Conservation (phyloP, 345 rosid species). For the Corchorus olitorius region DNA sequence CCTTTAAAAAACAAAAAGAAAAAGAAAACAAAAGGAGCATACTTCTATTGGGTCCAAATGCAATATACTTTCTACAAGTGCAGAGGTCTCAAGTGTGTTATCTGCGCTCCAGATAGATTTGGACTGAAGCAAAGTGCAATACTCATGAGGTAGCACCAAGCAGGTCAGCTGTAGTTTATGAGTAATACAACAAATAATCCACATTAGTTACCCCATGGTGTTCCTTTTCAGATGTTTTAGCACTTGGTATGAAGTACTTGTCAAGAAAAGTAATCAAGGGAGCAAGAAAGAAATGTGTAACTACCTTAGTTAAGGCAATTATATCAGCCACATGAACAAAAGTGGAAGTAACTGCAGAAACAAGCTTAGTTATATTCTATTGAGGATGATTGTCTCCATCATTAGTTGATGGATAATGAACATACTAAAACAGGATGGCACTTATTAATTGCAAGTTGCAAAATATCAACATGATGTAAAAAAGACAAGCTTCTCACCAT, state of each 20-base stretch:
- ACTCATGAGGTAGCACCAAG: constrained; percentile 68
- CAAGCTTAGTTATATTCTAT: constrained; percentile 19
- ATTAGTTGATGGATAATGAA: background rate
- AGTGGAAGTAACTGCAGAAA: constrained; percentile 54
- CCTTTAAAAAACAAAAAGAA: background rate
- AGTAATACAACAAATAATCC: constrained; percentile 13
- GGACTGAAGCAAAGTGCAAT: constrained; percentile 62
- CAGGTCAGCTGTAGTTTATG: constrained; percentile 65
- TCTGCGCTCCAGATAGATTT: constrained; percentile 92
- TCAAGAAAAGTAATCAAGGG: background rate
- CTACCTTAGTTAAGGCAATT: constrained; percentile 75
- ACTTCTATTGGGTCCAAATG: constrained; percentile 93
- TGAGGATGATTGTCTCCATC: background rate
- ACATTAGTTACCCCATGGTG: background rate
- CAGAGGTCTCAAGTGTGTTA: constrained; percentile 49
- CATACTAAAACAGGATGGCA: constrained; percentile 2
- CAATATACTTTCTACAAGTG: constrained; percentile 78
- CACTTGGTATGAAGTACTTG: background rate
- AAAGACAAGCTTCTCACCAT: constrained; percentile 45
- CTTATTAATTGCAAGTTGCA: background rate
- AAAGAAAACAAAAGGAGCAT: constrained; percentile 22
- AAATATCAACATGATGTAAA: background rate
- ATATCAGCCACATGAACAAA: constrained; percentile 67
- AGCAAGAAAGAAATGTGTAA: constrained; percentile 8
- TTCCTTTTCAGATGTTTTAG: constrained; percentile 14